phyloP scores from a whole-genome alignment of 2,329 filamentous ascomycete genomes.

The Diaporthe vexans region DNA sequence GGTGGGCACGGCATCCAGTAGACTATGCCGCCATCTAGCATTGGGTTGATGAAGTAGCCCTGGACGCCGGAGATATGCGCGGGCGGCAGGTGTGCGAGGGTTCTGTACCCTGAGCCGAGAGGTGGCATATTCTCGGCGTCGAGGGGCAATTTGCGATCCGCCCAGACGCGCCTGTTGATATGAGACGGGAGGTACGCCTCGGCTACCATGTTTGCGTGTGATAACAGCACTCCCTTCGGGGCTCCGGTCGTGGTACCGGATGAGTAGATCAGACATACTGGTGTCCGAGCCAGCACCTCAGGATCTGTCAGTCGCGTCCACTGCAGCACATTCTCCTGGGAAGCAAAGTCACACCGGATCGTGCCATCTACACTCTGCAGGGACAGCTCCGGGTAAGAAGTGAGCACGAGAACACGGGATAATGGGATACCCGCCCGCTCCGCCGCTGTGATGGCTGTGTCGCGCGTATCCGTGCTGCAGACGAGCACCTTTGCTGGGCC shows the following conservation, averaged over 20 bases:
- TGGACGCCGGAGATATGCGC: conserved; percentile 1
- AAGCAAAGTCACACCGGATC: neutral
- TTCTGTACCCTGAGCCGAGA: neutral
- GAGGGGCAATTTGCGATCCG: neutral
- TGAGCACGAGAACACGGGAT: neutral
- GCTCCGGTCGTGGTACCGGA: neutral
- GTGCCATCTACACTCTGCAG: neutral
- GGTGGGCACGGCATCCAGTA: neutral
- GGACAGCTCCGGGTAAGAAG: neutral
- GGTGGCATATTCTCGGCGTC: neutral
- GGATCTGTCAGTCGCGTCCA: neutral
- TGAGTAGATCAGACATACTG: neutral
- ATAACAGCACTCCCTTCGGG: neutral
- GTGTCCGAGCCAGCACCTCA: neutral
- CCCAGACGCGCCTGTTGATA: conserved; percentile 1
- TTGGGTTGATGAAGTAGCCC: neutral
- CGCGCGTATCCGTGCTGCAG: neutral
- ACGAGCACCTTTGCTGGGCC: neutral
- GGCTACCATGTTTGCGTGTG: conserved; percentile 11
- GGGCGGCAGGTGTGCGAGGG: conserved; percentile 2
- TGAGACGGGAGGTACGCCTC: neutral
- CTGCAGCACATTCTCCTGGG: neutral
- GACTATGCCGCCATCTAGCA: conserved; percentile 7
- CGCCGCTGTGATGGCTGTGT: neutral
- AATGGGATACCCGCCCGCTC: neutral